phyloP scores from a whole-genome alignment of 192 early-diverging fungal genomes.

The Coemansia sp. region DNA sequence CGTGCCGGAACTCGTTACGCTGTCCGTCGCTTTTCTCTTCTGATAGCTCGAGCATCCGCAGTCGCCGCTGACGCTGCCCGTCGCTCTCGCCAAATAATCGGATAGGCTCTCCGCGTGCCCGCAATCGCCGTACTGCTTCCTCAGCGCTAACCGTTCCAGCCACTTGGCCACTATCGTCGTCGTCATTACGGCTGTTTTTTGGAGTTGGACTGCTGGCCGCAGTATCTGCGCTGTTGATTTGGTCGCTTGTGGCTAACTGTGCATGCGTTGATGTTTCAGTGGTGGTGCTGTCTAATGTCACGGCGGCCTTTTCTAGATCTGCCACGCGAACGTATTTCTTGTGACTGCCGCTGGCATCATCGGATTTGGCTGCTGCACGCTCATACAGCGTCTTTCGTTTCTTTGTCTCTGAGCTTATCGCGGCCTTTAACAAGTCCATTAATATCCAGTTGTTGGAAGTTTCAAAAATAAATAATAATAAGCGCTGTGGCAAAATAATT shows the following conservation, averaged over 20 bases:
- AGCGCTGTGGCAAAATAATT: background rate
- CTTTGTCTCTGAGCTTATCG: constrained; percentile 61
- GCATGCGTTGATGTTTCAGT: constrained; percentile 19
- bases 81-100: constrained; percentile 90
- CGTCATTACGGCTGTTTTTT: background rate
- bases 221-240: background rate
- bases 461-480: background rate
- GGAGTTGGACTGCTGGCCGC: background rate
- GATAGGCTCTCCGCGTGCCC: constrained; percentile 87
- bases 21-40: constrained; percentile 85
- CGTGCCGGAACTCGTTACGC: constrained; percentile 87
- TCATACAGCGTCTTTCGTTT: constrained; percentile 66
- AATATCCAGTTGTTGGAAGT: background rate
- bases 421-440: constrained; percentile 69
- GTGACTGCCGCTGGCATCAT: constrained; percentile 26
- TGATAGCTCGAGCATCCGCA: constrained; percentile 76
- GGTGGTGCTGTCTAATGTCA: constrained; percentile 56
- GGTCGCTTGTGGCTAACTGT: background rate
- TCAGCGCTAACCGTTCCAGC: constrained; percentile 58
- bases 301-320: constrained; percentile 70
- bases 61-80: constrained; percentile 70
- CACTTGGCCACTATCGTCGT: constrained; percentile 12
- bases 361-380: constrained; percentile 35
- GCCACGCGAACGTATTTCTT: constrained; percentile 85
- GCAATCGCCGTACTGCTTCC: constrained; percentile 78